A percentile compares a stretch with the other conserved stretches of the same genome.
These are phyloP conservation scores for Ambrosiella xylebori DNA, from an alignment of 2,329 filamentous ascomycete species.

Conservation along the genomic window DNA sequence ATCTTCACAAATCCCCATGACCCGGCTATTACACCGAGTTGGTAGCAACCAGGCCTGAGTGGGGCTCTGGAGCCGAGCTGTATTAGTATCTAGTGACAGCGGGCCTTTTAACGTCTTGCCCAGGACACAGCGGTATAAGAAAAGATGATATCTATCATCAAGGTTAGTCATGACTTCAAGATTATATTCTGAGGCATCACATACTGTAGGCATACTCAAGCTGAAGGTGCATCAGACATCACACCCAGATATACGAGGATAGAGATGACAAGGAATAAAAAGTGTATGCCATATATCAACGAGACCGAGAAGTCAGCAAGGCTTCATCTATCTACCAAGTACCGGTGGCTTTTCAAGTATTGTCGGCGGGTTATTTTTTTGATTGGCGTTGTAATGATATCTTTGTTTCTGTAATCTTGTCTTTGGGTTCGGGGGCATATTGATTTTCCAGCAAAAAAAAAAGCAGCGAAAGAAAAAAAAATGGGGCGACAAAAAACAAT, in stretches of 20 bases:
- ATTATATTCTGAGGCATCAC: not conserved
- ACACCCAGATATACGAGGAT: not conserved
- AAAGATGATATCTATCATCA: not conserved
- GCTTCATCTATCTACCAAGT: too few species aligned
- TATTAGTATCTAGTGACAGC: not conserved
- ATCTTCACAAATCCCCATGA: conserved; percentile 13
- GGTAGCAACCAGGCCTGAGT: not conserved
- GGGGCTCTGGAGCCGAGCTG: not conserved
- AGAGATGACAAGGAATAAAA: not conserved
- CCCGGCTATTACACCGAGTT: not conserved
- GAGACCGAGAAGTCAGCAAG: too few species aligned
- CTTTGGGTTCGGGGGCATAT: not conserved
- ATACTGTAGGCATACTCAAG: not conserved
- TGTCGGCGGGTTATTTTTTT: too few species aligned
- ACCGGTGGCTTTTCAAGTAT: not conserved
- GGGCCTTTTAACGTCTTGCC: conserved; percentile 22
- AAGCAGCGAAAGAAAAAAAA: not conserved
- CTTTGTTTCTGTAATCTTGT: not conserved
- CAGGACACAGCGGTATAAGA: conserved; percentile 16
- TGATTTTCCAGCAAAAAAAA: not conserved
- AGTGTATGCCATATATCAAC: not conserved
- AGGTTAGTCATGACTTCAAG: too few species aligned
- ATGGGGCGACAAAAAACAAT: not conserved
- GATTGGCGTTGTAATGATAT: not conserved
- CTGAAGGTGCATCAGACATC: too few species aligned